phyloP scores from a whole-genome alignment of 768 basidiomycete species.

The Leccinum fibrillosum region DNA sequence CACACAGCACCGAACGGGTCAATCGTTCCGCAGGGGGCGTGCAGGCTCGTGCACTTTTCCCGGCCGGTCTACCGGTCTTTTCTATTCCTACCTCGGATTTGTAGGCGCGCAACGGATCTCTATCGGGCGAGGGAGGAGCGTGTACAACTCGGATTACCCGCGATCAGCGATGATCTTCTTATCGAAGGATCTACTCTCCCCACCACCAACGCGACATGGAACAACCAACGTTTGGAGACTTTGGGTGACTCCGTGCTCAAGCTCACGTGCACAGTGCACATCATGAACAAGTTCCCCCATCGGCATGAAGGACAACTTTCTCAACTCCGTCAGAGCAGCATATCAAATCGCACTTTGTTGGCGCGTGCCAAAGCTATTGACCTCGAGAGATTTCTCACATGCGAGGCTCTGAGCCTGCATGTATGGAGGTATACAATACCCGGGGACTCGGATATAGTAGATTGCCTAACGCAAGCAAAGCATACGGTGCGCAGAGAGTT shows the following conservation, averaged over 20 bases:
- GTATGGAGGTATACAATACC: constrained; percentile 58
- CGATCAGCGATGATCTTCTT: constrained; percentile 53
- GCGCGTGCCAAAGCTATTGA: constrained; percentile 60
- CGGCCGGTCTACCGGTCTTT: constrained; percentile 49
- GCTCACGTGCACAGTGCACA: constrained; percentile 68
- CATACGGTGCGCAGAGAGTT: constrained; percentile 43
- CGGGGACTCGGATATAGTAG: constrained; percentile 35
- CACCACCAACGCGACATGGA: constrained; percentile 56
- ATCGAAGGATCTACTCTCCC: constrained; percentile 79
- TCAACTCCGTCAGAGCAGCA: constrained; percentile 54
- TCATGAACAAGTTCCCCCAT: constrained; percentile 72
- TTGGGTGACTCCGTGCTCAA: constrained; percentile 84
- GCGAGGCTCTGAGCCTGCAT: constrained; percentile 50
- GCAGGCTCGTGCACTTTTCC: constrained; percentile 54
- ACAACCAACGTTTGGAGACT: constrained; percentile 85
- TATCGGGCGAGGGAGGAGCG: constrained; percentile 57
- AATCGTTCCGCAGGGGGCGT: constrained; percentile 44
- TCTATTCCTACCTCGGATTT: constrained; percentile 60
- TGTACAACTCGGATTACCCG: constrained; percentile 56
- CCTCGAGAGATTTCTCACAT: constrained; percentile 61
- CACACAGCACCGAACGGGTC: constrained; percentile 28
- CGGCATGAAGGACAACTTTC: constrained; percentile 84
- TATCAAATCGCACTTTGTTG: constrained; percentile 72
- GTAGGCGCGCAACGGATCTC: constrained; percentile 60
- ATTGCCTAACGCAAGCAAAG: constrained; percentile 24